Percentiles rank a stretch among this genome's conserved stretches.
These are phyloP conservation scores for Eremomyces bilateralis DNA, from an alignment of 495 filamentous ascomycete species.

Conservation along the genomic window DNA sequence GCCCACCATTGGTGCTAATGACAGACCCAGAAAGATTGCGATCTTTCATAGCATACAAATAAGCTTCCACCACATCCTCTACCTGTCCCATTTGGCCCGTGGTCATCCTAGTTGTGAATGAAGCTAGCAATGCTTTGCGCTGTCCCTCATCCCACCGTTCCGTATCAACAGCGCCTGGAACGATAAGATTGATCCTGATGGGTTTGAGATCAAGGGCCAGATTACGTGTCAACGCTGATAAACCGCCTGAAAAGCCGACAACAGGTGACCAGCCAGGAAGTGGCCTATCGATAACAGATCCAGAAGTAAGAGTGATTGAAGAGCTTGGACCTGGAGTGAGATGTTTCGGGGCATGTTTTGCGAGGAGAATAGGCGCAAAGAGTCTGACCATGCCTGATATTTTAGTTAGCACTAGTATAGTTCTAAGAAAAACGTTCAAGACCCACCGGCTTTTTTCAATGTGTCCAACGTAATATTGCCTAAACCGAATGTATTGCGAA, in stretches of 20 bases:
- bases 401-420: not conserved
- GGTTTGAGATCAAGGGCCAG: conserved; percentile 18
- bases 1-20: not conserved
- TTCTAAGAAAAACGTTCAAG: not conserved
- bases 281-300: conserved; percentile 9
- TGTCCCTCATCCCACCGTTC: not conserved
- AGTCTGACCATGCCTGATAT: conserved; percentile 14
- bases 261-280: conserved; percentile 2
- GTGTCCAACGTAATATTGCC: not conserved
- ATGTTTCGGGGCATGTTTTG: conserved; percentile 11
- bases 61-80: not conserved
- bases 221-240: conserved; percentile 12
- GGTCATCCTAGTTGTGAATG: not conserved
- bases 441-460: not conserved
- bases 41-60: not conserved
- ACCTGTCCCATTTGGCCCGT: not conserved
- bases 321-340: conserved; percentile 6
- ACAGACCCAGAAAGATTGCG: not conserved
- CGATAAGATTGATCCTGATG: conserved; percentile 15
- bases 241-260: conserved; percentile 5
- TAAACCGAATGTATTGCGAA: not conserved
- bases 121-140: not conserved
- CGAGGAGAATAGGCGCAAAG: conserved; percentile 15
- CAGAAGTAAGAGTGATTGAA: conserved; percentile 16
- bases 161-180: conserved; percentile 14